Conservation (phyloP, 768 basidiomycete genomes). For the Phallus indusiatus region DNA sequence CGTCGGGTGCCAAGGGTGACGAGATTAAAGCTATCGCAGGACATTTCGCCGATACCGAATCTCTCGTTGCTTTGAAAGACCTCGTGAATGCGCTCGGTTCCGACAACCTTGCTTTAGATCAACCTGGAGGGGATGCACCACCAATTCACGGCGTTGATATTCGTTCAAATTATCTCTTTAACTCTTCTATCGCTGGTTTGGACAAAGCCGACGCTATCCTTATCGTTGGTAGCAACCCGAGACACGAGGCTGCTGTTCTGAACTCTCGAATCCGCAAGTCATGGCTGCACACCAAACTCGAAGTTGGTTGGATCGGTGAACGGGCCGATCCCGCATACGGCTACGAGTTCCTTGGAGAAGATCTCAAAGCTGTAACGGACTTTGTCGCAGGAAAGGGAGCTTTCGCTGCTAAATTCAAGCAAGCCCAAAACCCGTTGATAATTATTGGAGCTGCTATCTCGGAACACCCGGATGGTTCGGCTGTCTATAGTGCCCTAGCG, state of each 20-base stretch:
- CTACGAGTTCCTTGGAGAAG: conserved; percentile 82
- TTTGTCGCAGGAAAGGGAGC: conserved; percentile 70
- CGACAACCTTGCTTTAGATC: conserved; percentile 84
- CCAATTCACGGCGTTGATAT: conserved; percentile 81
- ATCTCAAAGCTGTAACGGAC: conserved; percentile 62
- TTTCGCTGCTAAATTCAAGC: conserved; percentile 81
- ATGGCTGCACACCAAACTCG: conserved; percentile 80
- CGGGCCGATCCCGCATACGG: conserved; percentile 87
- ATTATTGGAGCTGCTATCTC: conserved; percentile 82
- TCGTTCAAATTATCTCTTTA: conserved; percentile 95
- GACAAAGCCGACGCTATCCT: conserved; percentile 90
- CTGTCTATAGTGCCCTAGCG: conserved; percentile 65
- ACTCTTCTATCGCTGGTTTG: conserved; percentile 81
- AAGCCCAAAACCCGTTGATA: conserved; percentile 85
- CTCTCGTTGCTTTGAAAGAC: conserved; percentile 90
- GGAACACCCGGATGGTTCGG: conserved; percentile 79
- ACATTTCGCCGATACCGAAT: conserved; percentile 87
- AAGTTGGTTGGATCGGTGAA: conserved; percentile 86
- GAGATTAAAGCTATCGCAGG: conserved; percentile 96
- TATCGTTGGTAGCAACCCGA: conserved; percentile 91
- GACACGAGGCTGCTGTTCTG: conserved; percentile 94
- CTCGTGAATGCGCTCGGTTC: conserved; percentile 88
- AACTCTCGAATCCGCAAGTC: conserved; percentile 95
- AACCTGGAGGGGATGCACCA: conserved; percentile 50
- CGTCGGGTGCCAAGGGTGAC: conserved; percentile 76